phyloP scores from a whole-genome alignment of 176 grass and related monocot genomes.

The Pontederia paniculata region DNA sequence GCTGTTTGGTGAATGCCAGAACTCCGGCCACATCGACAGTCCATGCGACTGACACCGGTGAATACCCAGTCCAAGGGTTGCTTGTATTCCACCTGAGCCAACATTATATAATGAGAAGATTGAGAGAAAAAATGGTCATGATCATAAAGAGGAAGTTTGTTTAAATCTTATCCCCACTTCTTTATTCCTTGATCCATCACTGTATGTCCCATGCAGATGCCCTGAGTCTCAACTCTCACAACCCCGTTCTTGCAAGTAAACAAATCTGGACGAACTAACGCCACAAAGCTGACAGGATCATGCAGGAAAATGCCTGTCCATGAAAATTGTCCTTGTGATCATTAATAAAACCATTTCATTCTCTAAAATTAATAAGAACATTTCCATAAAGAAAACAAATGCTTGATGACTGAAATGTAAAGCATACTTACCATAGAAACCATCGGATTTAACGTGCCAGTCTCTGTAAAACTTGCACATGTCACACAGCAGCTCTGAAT shows the following conservation, averaged over 20 bases:
- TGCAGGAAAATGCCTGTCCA: constrained; percentile 75
- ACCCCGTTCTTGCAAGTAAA: constrained; percentile 73
- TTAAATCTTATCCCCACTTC: constrained; percentile 24
- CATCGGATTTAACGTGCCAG: constrained; percentile 45
- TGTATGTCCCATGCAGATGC: constrained; percentile 66
- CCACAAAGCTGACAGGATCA: constrained; percentile 52
- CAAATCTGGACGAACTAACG: constrained; percentile 41
- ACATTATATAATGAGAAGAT: not conserved
- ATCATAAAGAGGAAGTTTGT: not conserved
- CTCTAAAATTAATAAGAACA: too few species aligned
- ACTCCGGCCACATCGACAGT: constrained; percentile 56
- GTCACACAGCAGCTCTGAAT: constrained; percentile 42
- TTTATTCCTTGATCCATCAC: constrained; percentile 68
- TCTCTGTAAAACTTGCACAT: constrained; percentile 80
- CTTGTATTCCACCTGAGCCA: constrained; percentile 50
- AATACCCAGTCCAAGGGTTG: constrained; percentile 58
- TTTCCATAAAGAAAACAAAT: too few species aligned
- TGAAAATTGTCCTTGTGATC: too few species aligned
- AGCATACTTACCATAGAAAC: constrained; percentile 35
- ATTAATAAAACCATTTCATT: too few species aligned
- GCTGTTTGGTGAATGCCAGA: constrained; percentile 47
- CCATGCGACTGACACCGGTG: constrained; percentile 63
- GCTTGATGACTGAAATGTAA: not conserved
- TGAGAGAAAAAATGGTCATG: not conserved
- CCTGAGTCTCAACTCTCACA: constrained; percentile 73